These are phyloP conservation scores for Colletotrichum trifolii DNA, from an alignment of 2,329 filamentous ascomycete species.

Conservation along the genomic window DNA sequence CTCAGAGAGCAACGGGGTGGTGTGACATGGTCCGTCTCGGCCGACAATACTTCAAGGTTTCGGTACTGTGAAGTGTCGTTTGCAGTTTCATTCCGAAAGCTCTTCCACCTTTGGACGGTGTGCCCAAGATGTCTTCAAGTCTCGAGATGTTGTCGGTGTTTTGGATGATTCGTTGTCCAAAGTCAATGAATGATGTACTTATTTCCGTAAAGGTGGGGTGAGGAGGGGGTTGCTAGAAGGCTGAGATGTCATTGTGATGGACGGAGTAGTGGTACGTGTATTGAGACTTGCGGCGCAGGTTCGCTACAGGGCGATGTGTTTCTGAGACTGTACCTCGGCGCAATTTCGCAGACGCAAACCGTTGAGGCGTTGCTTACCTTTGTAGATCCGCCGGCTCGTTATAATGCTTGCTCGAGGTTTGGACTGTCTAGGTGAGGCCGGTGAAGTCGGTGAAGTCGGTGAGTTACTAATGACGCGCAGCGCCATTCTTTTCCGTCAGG, in stretches of 20 bases:
- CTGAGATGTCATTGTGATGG: conserved; percentile 4
- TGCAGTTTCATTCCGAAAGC: background rate
- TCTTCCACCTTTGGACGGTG: background rate
- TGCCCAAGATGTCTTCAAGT: background rate
- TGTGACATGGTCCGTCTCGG: too few species aligned
- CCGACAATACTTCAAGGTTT: too few species aligned
- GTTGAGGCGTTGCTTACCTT: too few species aligned
- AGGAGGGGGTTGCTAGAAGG: conserved; percentile 10
- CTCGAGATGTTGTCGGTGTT: background rate
- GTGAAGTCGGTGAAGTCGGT: conserved; percentile 12
- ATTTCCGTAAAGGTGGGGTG: conserved; percentile 15
- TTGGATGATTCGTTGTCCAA: conserved; percentile 5
- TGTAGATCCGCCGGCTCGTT: too few species aligned
- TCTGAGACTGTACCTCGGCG: conserved; percentile 10
- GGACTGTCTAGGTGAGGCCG: background rate
- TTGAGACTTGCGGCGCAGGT: background rate
- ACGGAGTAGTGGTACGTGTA: conserved; percentile 13
- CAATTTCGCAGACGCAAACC: conserved; percentile 2
- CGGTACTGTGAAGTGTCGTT: too few species aligned
- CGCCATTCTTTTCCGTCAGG: conserved; percentile 6
- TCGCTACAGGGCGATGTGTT: conserved; percentile 7
- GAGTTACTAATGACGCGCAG: conserved; percentile 28
- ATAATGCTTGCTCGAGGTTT: background rate
- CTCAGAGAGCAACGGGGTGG: too few species aligned
- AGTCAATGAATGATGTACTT: conserved; percentile 1